Base-by-base conservation (phyloP, 805 yeast species). In the Komagataella kurtzmanii region DNA sequence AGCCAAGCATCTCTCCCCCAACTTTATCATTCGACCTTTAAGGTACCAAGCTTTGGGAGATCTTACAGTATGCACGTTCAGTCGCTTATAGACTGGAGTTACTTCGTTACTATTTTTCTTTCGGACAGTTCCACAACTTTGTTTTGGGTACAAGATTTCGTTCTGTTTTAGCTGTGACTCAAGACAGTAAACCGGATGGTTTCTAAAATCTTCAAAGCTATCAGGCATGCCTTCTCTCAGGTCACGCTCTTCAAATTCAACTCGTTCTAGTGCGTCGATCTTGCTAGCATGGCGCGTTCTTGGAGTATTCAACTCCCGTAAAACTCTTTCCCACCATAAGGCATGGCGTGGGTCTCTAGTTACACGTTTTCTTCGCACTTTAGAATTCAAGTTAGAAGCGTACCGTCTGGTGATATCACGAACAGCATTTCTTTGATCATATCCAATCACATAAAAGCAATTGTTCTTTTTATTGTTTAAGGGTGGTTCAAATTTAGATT, bases 401-500 rank as follows among this genome's bases (percentile, higher is more conserved):
- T 93, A 93, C 19, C 98, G 65, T 57, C 96, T 65, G 0, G 99
- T 91, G 3, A 93, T 85, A 63, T 93, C 99, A 55, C 82, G 72
- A 0, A 81, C 83, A 6, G 80, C 78, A 3, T 83, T 83, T 45
- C 69, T 64, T 12, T 75, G 67, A 59, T 87, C 95, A 62, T 70
- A 89, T 0, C 93, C 97, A 45, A 91, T 66, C 1, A 80, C 95
- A 63, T 91, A 93, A 45, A 80, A 71, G 24, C 89, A 61, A 47
- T 76, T 75, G 57, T 87, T 86, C 17, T 76, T 67, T 0, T 68
- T 58, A 49, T 83, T 84, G 1, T 73, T 66, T 53, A 69, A 58
- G 0, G 93, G 87, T 0, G 98, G 97, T 30, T 30, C 68, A 10
- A 65, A 52, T 54, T 71, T 75, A 10, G 77, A 68, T 52, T 76